A percentile compares a stretch with the other conserved stretches of the same genome.
These are phyloP conservation scores for Teunomyces stri DNA, from an alignment of 805 yeast species.

Conservation along the genomic window DNA sequence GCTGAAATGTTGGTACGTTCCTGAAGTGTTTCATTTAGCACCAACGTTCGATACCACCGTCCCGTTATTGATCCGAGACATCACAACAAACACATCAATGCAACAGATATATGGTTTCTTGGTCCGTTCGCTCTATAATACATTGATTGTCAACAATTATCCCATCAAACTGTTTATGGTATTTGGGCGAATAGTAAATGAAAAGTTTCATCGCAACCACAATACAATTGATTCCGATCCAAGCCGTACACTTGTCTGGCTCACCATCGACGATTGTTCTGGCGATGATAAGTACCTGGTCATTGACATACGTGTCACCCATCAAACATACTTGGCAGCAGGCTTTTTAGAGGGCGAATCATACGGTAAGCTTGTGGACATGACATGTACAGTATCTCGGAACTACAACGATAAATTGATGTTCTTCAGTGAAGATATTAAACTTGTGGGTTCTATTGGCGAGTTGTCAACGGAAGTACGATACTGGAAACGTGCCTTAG, in stretches of 20 bases:
- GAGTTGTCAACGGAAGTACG: conserved; percentile 25
- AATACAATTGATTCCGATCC: neutral
- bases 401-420: neutral
- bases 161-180: conserved; percentile 28
- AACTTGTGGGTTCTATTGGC: conserved; percentile 13
- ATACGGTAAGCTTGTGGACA: conserved; percentile 26
- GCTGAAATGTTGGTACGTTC: conserved; percentile 27
- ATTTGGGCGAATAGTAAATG: conserved; percentile 25
- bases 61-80: conserved; percentile 32
- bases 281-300: conserved; percentile 21
- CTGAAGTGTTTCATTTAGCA: conserved; percentile 33
- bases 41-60: conserved; percentile 19
- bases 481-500: conserved; percentile 27
- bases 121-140: conserved; percentile 4
- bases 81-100: conserved; percentile 13
- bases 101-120: conserved; percentile 5
- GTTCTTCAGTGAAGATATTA: conserved; percentile 2
- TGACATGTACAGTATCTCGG: conserved; percentile 15
- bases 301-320: conserved; percentile 20
- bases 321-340: conserved; percentile 8
- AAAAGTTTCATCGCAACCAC: conserved; percentile 1
- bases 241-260: conserved; percentile 2
- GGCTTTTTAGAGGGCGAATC: conserved; percentile 15
- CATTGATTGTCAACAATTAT: conserved; percentile 27
- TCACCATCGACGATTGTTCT: conserved; percentile 37